Percentiles rank a stretch among this genome's conserved stretches.
phyloP scores from a whole-genome alignment of 2,329 filamentous ascomycete species.

The Colletotrichum falcatum region DNA sequence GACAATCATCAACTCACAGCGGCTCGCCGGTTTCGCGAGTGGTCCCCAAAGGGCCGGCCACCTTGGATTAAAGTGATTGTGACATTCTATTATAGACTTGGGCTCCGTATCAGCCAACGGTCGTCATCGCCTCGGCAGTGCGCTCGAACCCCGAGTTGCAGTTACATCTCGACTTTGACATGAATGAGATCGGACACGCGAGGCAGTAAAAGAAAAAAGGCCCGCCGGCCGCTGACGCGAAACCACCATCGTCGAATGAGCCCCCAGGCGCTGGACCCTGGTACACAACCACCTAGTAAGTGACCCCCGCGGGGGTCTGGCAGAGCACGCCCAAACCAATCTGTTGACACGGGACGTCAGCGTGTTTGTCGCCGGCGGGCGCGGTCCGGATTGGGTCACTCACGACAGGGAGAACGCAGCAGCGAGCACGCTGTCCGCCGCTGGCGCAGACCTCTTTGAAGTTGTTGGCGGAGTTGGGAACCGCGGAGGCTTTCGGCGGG shows the following conservation, averaged over 20 bases:
- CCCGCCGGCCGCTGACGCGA: not conserved
- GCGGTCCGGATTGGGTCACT: too few relatives aligned
- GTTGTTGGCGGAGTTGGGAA: constrained; percentile 53
- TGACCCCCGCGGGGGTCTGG: constrained; percentile 34
- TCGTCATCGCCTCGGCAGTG: not conserved
- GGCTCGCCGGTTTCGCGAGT: not conserved
- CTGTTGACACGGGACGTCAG: not conserved
- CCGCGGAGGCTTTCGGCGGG: constrained; percentile 21
- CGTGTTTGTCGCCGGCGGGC: too few relatives aligned
- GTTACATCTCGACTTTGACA: not conserved
- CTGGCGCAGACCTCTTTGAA: constrained; percentile 61
- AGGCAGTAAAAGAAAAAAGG: not conserved
- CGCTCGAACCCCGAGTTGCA: too few relatives aligned
- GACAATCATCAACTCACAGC: not conserved
- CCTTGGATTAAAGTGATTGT: not conserved
- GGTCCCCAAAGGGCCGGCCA: not conserved
- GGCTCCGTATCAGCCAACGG: not conserved
- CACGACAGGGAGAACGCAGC: constrained; percentile 66
- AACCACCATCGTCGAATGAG: not conserved
- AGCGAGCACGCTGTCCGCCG: constrained; percentile 66
- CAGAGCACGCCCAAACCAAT: constrained; percentile 51
- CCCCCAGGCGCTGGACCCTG: not conserved
- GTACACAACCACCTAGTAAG: not conserved
- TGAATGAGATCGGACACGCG: not conserved
- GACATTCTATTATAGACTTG: not conserved